These are phyloP conservation scores for Penicillium silybi DNA, from an alignment of 495 filamentous ascomycete genomes.

Conservation along the genomic window DNA sequence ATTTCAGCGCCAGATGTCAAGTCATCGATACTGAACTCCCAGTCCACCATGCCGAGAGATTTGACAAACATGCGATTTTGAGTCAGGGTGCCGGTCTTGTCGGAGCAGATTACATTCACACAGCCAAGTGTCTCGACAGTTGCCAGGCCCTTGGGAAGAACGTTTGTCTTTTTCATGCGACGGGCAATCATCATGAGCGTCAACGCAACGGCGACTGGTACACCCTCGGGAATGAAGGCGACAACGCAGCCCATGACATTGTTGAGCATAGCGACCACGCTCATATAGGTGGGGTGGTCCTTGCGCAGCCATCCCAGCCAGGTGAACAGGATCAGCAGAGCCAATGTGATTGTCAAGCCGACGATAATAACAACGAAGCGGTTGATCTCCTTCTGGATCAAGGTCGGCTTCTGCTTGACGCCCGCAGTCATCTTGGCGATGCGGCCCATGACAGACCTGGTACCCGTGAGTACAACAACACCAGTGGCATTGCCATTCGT, in stretches of 20 bases:
- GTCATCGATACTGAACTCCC: constrained; percentile 24
- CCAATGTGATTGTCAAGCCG: constrained; percentile 48
- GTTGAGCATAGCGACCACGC: constrained; percentile 62
- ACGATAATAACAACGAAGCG: constrained; percentile 65
- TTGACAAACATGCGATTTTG: constrained; percentile 49
- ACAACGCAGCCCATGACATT: constrained; percentile 64
- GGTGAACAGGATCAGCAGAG: constrained; percentile 51
- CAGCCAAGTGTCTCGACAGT: constrained; percentile 71
- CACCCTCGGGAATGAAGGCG: constrained; percentile 69
- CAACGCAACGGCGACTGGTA: constrained; percentile 65
- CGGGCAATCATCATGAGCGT: constrained; percentile 57
- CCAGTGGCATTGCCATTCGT: constrained; percentile 62
- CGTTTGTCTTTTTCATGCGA: constrained; percentile 60
- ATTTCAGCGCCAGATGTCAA: constrained; percentile 8
- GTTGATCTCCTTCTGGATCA: constrained; percentile 65
- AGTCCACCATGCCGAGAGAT: constrained; percentile 35
- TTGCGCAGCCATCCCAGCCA: constrained; percentile 63
- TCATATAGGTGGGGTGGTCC: constrained; percentile 60
- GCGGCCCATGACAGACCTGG: constrained; percentile 60
- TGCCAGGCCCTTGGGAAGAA: constrained; percentile 65
- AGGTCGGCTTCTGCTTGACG: constrained; percentile 58
- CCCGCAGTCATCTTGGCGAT: constrained; percentile 65
- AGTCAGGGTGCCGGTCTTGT: constrained; percentile 71
- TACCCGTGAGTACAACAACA: constrained; percentile 58
- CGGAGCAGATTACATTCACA: constrained; percentile 67